Base-by-base conservation (phyloP, 2,329 filamentous ascomycete species). In the Knoxdaviesia capensis region DNA sequence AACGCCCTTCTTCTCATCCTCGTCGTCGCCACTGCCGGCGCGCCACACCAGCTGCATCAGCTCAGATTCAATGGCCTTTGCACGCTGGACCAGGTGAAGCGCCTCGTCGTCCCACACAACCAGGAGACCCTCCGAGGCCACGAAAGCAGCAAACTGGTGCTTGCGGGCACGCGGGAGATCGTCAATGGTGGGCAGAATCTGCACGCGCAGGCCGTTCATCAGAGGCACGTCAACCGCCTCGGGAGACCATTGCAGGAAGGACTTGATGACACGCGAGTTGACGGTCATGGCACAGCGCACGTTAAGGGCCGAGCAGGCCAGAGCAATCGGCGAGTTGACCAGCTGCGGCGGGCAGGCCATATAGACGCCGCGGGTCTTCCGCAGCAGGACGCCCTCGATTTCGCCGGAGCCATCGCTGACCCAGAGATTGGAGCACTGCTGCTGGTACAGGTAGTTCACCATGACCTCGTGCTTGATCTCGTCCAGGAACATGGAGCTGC, bases 91-190 rank as follows among this genome's bases (percentile, higher is more conserved):
- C 6, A 88, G 62, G 51, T 84, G 74, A 43, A 78, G 64, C 1
- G 81, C 72, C 44, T 87, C 80, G 49, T 88, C 82, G 49, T 88
- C 82, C 83, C 83, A 90, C 1, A 88, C 80, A 1, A 88, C 63
- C 1, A 90, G 62, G 5, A 87, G 62, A 5, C 73, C 72, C 47
- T 82, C 76, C 0, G 71, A 72, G 2, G 79, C 75, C 36, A 88
- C 68, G 54, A 88, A 87, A 6, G 83, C 82, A 8, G 81, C 82
- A 48, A 80, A 86, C 54, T 88, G 82, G 54, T 84, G 74, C 55
- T 84, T 87, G 45, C 81, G 69, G 5, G 80, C 80, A 36, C 73
- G 66, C 0, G 74, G 67, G 4, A 86, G 65, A 52, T 85, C 79
- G 10, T 78, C 71, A 38, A 86, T 69, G 0, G 73, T 79, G 0